phyloP scores from a whole-genome alignment of 2,329 filamentous ascomycete species.

The Alternaria viburni region DNA sequence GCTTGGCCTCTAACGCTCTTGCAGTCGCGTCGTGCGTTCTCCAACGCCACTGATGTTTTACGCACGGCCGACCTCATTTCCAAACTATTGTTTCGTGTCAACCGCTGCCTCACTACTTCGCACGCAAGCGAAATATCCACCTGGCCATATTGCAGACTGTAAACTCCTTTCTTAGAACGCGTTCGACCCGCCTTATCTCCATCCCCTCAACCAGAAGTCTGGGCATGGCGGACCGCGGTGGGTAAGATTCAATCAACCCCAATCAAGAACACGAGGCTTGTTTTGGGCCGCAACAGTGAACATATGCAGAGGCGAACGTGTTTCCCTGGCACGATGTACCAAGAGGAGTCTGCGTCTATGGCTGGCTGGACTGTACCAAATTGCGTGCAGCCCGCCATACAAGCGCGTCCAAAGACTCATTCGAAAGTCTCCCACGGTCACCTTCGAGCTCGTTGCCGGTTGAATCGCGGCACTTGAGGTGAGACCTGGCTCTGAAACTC shows the following conservation, averaged over 20 bases:
- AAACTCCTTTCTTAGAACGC: slow-evolving; percentile 6
- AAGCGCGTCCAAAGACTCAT: neutral
- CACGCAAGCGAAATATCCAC: neutral
- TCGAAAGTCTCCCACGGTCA: neutral
- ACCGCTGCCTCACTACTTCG: neutral
- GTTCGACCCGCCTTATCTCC: slow-evolving; percentile 9
- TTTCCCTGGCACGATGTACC: neutral
- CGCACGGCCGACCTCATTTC: slow-evolving; percentile 9
- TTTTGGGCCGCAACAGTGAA: slow-evolving; percentile 7
- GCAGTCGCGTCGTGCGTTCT: slow-evolving; percentile 13
- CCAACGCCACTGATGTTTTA: slow-evolving; percentile 10
- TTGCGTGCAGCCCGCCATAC: neutral
- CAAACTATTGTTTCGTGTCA: slow-evolving; percentile 35
- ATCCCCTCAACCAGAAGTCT: slow-evolving; percentile 5
- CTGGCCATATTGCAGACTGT: neutral
- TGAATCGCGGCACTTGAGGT: neutral
- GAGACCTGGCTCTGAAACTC: neutral
- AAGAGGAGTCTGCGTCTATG: neutral
- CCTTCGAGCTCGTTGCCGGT: neutral
- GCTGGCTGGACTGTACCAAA: neutral
- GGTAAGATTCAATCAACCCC: slow-evolving; percentile 23
- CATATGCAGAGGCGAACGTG: slow-evolving; percentile 11
- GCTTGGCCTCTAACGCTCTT: slow-evolving; percentile 1
- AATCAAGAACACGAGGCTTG: slow-evolving; percentile 28
- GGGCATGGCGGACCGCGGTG: slow-evolving; percentile 22